Base-by-base conservation (phyloP, 1,139 yeast genomes). In the Hansenula anomala region DNA sequence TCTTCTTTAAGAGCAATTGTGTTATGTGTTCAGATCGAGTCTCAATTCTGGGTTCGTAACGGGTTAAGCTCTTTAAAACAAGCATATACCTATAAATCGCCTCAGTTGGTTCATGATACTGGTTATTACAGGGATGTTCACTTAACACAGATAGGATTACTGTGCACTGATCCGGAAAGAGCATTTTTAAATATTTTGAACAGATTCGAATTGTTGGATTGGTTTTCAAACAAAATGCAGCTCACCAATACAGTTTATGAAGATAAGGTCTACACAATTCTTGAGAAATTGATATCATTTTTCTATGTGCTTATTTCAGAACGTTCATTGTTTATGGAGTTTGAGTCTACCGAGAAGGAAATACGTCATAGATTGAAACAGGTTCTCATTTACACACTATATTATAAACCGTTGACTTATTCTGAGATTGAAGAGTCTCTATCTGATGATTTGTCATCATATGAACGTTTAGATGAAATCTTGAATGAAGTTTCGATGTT, bases 1-100 rank as follows among this genome's bases (percentile, higher is more conserved):
- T 61, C 71, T 33, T 70, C 85, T 0, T 60, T 84, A 36, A 67
- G 85, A 52, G 70, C 81, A 17, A 64, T 80, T 11, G 85, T 78
- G 0, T 57, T 78, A 31, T 73, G 72, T 11, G 60, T 75, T 3
- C 86, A 80, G 49, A 69, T 78, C 6, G 72, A 70, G 39, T 59
- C 71, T 4, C 82, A 83, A 0, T 73, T 74, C 44, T 80, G 87
- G 87, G 72, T 80, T 4, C 68, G 86, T 57, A 80, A 80, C 50
- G 87, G 87, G n/a, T 51, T 65, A 35, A 63, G 75, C 7, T 73
- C 72, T 2, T 59, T 77, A 4, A 67, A 71, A 35, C 80, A 76
- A 49, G 74, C 66, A 3, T 49, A 58, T 3, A 54, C 59, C 9
- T 66, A 66, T 38, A 60, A 54, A 40, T 59, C 56, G n/a, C 58